Base-by-base conservation (phyloP, 1,284 basidiomycete species). In the Austroboletus niveus region DNA sequence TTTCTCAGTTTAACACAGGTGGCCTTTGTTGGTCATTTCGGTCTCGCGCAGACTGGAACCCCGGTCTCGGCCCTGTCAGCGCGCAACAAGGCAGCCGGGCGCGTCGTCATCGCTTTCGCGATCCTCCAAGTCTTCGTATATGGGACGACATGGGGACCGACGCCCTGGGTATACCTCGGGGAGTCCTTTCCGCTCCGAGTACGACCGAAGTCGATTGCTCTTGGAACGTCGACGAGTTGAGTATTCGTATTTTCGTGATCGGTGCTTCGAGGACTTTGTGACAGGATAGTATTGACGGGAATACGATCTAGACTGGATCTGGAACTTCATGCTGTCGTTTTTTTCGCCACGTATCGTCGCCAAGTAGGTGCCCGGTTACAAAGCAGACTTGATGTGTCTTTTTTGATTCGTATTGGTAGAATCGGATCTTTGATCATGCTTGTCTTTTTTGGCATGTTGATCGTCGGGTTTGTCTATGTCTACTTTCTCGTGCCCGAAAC, bases 341-440 rank as follows among this genome's bases (percentile, higher is more conserved):
- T 83, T 82, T 65, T 70, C 75, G 5, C 77, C 78, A 22, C 71
- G 74, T 11, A 80, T 85, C 54, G 79, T 80, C 0, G 70, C 64
- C 41, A 62, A 75, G 61, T 66, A 4, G 39, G 63, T 55, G 35
- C 24, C n/a, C 22, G 36, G 9, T 32, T 14, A 32, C 17, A 24
- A 24, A 3, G 22, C 5, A 24, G 22, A 24, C 22, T 24, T 5
- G 22, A 24, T 24, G 22, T 24, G 22, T 24, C 22, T 24, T 24
- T 24, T 24, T 24, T 24, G 22, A 24, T 24, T 24, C 5, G 3
- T 24, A 24, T 24, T 24, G 20, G 15, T 40, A 78, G 76, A 49
- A 92, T 90, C 55, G 87, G 89, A 1, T 86, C 89, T 15, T 75
- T 89, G 54, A 90, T 92, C 65, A 72, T 90, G 43, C 65, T 88